Conservation (phyloP, 257 asterid species). For the Gardenia jasminoides region DNA sequence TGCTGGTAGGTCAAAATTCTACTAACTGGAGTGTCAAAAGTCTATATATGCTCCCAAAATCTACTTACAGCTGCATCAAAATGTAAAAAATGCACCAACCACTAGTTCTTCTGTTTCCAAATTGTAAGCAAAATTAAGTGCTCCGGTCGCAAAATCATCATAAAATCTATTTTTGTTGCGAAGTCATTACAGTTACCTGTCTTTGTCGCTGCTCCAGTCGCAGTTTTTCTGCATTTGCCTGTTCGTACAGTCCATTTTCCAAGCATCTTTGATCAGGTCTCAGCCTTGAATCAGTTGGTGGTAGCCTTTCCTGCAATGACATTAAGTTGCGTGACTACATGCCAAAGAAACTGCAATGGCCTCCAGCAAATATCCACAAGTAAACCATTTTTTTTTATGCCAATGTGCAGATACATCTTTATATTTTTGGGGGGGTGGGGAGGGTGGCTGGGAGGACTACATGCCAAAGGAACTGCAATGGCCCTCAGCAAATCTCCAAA, state of each 20-base stretch:
- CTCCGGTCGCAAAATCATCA: no score
- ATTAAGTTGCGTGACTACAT: background rate
- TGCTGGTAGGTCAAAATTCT: background rate
- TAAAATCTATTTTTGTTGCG: background rate
- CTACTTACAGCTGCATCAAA: background rate
- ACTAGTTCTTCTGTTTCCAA: background rate
- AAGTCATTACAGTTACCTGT: constrained; percentile 50
- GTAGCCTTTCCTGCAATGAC: constrained; percentile 70
- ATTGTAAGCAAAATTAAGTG: no score
- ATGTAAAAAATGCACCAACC: background rate
- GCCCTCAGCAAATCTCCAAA: background rate
- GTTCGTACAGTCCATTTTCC: constrained; percentile 88
- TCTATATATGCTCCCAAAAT: background rate
- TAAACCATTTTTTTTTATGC: background rate
- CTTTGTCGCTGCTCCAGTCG: constrained; percentile 93
- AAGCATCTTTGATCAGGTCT: constrained; percentile 96
- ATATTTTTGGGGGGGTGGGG: no score
- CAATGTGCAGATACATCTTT: background rate
- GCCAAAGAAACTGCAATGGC: background rate
- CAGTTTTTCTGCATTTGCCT: constrained; percentile 75
- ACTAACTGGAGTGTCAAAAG: background rate
- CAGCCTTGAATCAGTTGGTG: constrained; percentile 94
- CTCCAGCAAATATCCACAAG: background rate
- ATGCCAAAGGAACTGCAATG: background rate
- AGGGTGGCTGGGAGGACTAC: no score